Conservation (phyloP, 1,284 basidiomycete genomes). For the Trametes hirsuta region DNA sequence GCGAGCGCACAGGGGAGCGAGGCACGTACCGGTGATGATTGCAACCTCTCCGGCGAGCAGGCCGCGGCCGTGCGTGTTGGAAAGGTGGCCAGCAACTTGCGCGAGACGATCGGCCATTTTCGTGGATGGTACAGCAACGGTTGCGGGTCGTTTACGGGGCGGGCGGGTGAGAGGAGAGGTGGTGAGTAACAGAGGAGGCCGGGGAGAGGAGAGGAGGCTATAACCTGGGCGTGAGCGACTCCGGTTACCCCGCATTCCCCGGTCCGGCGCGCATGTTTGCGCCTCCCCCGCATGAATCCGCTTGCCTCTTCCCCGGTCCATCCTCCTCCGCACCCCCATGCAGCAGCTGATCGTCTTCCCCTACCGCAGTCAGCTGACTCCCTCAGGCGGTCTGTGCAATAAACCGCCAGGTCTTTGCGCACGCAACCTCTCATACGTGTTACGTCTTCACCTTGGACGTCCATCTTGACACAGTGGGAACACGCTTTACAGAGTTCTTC, state of each 20-base stretch:
- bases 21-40: conserved; percentile 74
- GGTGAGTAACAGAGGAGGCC: conserved; percentile 10
- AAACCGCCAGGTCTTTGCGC: too few species aligned
- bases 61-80: conserved; percentile 61
- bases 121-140: not conserved
- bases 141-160: not conserved
- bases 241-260: conserved; percentile 26
- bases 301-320: not conserved
- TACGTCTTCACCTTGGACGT: too few species aligned
- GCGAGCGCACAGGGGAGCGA: not conserved
- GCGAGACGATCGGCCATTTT: conserved; percentile 67
- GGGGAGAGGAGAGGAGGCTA: conserved; percentile 4
- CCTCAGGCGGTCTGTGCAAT: too few species aligned
- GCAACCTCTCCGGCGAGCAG: conserved; percentile 79
- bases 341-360: too few species aligned
- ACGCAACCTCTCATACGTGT: too few species aligned
- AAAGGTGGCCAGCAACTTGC: conserved; percentile 72
- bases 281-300: not conserved
- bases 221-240: conserved; percentile 4
- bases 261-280: conserved; percentile 24
- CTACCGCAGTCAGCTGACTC: too few species aligned
- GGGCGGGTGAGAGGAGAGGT: conserved; percentile 2
- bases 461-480: too few species aligned
- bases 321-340: not conserved
- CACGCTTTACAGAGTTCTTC: too few species aligned